A percentile compares a stretch with the other conserved stretches of the same genome.
phyloP scores from a whole-genome alignment of 2,329 filamentous ascomycete genomes.

The Pseudogymnoascus sp. region DNA sequence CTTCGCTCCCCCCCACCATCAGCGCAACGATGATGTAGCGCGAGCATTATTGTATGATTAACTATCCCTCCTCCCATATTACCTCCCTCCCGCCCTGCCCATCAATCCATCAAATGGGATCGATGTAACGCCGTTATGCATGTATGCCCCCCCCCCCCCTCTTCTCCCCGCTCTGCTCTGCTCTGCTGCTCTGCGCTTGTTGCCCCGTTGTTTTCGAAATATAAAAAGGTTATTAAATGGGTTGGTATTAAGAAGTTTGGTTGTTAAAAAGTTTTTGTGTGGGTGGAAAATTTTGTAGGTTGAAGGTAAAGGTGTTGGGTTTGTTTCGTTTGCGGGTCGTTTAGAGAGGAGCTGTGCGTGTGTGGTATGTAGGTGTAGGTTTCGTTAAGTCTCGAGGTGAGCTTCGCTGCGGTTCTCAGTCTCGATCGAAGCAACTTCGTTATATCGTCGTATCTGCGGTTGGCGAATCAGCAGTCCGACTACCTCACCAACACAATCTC shows the following conservation, averaged over 20 bases:
- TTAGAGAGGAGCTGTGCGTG: not conserved
- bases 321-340: not conserved
- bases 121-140: not conserved
- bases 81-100: not conserved
- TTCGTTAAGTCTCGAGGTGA: not conserved
- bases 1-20: not conserved
- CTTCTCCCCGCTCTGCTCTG: not conserved
- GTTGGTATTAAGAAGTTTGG: not conserved
- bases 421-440: too few species aligned
- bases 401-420: not conserved
- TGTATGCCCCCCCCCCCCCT: not conserved
- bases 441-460: too few species aligned
- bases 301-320: not conserved
- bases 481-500: not conserved
- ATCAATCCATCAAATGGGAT: not conserved
- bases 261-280: not conserved
- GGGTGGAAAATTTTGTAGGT: not conserved
- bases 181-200: not conserved
- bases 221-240: not conserved
- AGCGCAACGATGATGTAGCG: not conserved
- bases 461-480: too few species aligned
- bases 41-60: not conserved
- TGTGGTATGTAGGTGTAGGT: not conserved
- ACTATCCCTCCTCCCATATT: not conserved
- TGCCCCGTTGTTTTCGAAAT: not conserved